These are phyloP conservation scores for Rhizopogon rudus DNA, from an alignment of 768 basidiomycete species.

Conservation along the genomic window DNA sequence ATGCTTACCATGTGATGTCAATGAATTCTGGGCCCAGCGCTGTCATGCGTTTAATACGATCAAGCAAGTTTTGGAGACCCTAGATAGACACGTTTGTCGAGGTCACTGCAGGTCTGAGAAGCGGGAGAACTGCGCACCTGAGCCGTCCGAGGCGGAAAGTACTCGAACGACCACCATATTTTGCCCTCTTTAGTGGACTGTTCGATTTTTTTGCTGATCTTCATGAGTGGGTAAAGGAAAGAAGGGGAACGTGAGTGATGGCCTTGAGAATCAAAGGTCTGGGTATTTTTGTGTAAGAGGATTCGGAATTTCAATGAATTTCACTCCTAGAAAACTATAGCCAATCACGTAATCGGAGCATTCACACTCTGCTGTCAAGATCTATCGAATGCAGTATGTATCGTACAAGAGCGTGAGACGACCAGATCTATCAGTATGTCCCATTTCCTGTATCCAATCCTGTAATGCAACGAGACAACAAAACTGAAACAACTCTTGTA, in stretches of 20 bases:
- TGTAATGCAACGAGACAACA: background rate
- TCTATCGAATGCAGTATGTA: background rate
- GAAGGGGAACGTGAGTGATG: constrained; percentile 18
- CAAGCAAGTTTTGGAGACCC: constrained; percentile 84
- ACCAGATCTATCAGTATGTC: background rate
- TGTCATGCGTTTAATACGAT: constrained; percentile 98
- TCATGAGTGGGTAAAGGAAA: constrained; percentile 49
- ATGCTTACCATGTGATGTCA: constrained; percentile 86
- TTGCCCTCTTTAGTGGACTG: constrained; percentile 81
- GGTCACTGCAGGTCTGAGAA: background rate
- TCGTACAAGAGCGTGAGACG: background rate
- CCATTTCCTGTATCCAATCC: background rate
- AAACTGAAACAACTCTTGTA: background rate
- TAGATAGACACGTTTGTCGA: constrained; percentile 3
- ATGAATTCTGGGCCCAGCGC: constrained; percentile 94
- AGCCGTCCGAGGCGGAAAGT: constrained; percentile 93
- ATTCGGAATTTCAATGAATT: background rate
- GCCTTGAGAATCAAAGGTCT: constrained; percentile 13
- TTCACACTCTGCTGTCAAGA: background rate
- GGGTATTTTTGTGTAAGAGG: constrained; percentile 20
- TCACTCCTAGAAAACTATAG: background rate
- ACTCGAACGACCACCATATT: constrained; percentile 98
- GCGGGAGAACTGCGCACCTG: constrained; percentile 49
- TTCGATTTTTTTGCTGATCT: constrained; percentile 91
- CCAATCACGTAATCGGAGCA: background rate